Percentiles rank a stretch among this genome's conserved stretches.
Evolutionary conservation across 2,329 filamentous ascomycete species (phyloP).

Genomic region (Geoglossum cookeanum): DNA sequence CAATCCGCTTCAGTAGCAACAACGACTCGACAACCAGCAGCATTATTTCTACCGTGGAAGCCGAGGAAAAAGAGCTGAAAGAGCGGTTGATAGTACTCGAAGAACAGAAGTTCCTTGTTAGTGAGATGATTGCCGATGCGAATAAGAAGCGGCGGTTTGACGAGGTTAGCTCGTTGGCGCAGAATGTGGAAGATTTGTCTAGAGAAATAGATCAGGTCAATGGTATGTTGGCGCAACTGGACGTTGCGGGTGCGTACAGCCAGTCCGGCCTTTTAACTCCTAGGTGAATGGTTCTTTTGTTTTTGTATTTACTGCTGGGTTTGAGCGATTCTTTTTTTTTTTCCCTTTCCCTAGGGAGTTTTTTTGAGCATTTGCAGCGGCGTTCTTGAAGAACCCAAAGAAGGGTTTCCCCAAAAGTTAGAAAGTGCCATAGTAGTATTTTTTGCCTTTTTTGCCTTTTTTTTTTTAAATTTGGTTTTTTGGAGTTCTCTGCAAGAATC

Average conservation of each 20-base stretch:
- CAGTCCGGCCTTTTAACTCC: background rate
- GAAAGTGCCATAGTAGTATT: no score
- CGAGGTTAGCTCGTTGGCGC: conserved; percentile 2
- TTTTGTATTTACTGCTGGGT: no score
- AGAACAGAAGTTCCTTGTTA: conserved; percentile 7
- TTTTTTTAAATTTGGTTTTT: no score
- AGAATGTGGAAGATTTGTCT: conserved; percentile 5
- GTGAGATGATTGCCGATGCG: conserved; percentile 6
- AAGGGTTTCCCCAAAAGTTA: no score
- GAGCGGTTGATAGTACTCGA: conserved; percentile 6
- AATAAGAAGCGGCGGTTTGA: conserved; percentile 4
- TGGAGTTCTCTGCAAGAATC: no score
- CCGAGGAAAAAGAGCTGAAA: conserved; percentile 6
- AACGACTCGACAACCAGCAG: conserved; percentile 32
- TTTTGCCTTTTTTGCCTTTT: no score
- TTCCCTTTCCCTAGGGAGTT: no score
- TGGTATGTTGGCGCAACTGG: conserved; percentile 3
- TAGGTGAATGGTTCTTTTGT: background rate
- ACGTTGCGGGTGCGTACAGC: conserved; percentile 4
- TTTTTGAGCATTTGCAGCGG: no score
- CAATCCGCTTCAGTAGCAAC: conserved; percentile 14
- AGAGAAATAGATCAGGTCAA: conserved; percentile 5
- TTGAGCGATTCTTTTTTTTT: no score
- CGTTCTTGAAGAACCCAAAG: no score
- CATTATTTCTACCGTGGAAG: conserved; percentile 22